phyloP scores from a whole-genome alignment of 352 stramenopile species.

The Pythium dissotocum region DNA sequence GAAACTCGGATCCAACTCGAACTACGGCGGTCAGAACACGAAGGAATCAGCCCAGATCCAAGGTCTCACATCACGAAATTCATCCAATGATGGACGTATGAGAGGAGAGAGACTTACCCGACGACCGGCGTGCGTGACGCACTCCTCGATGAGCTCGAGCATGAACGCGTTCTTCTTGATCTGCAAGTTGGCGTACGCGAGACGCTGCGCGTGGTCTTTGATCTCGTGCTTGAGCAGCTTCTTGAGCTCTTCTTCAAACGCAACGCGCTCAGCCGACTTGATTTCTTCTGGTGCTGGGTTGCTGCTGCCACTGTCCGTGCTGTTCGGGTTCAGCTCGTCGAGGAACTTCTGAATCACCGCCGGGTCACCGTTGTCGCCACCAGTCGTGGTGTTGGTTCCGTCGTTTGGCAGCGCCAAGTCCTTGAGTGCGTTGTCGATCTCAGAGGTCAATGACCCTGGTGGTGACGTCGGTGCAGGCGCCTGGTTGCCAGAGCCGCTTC shows the following conservation, averaged over 20 bases:
- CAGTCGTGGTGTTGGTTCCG: not conserved
- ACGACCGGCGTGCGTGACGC: conserved; percentile 17
- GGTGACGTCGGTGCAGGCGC: not conserved
- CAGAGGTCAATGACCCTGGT: not conserved
- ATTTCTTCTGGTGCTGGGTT: not conserved
- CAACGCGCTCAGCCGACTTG: conserved; percentile 16
- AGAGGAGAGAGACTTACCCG: conserved; percentile 14
- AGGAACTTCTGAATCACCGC: conserved; percentile 15
- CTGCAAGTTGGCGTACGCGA: conserved; percentile 14
- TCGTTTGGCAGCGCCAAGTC: not conserved
- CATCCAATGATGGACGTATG: not conserved
- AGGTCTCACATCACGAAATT: not conserved
- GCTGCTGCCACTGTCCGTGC: not conserved
- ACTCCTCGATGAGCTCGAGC: conserved; percentile 20
- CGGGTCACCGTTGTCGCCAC: not conserved
- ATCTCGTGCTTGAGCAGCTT: conserved; percentile 12
- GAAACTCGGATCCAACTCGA: conserved; percentile 17
- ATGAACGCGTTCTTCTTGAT: conserved; percentile 26
- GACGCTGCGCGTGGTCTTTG: conserved; percentile 13
- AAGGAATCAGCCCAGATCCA: not conserved
- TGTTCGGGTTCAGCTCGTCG: conserved; percentile 1
- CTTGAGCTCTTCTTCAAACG: conserved; percentile 16
- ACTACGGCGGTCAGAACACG: conserved; percentile 8
- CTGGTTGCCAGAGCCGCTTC: not conserved
- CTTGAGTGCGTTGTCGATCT: conserved; percentile 2